A percentile compares a stretch with the other conserved stretches of the same genome.
Evolutionary conservation across 106 monocot genomes (phyloP).

Genomic region (Platanthera guangdongensis): DNA sequence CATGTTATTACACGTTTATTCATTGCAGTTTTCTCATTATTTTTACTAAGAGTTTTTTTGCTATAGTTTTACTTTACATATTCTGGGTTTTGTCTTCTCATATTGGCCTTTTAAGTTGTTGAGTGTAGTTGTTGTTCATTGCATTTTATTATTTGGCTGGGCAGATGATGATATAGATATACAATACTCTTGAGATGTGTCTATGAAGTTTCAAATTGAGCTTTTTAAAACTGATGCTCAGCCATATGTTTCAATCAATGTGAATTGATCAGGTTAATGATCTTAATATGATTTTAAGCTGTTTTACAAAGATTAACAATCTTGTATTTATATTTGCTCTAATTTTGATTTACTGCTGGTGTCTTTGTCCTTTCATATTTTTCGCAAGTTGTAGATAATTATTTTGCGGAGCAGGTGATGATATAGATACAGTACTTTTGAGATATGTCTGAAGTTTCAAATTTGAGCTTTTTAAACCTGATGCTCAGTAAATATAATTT

Average conservation of each 20-base stretch:
- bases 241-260: neutral
- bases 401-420: neutral
- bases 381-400: neutral
- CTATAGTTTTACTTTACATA: too few species aligned
- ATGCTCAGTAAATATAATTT: neutral
- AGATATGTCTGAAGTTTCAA: conserved; percentile 1
- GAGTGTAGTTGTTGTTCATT: neutral
- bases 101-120: neutral
- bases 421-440: neutral
- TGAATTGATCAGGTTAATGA: too few species aligned
- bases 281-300: too few species aligned
- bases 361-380: neutral
- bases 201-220: conserved; percentile 2
- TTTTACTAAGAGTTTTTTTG: too few species aligned
- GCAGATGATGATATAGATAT: neutral
- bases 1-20: too few species aligned
- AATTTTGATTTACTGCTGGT: neutral
- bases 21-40: too few species aligned
- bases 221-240: conserved; percentile 11
- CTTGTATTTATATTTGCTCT: neutral
- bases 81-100: neutral
- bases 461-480: conserved; percentile 3
- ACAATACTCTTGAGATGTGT: neutral
- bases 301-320: too few species aligned
- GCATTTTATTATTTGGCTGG: neutral